Base-by-base conservation (phyloP, 139 green algal genomes). In the Chlorella sp. region DNA sequence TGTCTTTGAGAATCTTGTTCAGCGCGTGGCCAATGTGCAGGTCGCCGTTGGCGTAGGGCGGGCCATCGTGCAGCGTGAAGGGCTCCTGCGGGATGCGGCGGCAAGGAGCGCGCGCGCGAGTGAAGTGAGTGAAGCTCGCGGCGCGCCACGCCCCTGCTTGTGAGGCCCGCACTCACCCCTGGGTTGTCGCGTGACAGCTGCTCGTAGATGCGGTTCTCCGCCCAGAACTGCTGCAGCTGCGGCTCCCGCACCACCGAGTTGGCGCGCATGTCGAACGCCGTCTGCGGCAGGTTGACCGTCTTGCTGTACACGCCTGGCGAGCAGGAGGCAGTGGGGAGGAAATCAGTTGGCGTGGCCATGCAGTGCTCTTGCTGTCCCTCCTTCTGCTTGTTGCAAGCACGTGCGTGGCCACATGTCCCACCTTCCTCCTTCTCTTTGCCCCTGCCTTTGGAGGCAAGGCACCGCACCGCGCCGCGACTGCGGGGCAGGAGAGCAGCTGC, bases 1-100 rank as follows among this genome's bases (percentile, higher is more conserved):
- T 90, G 88, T 98, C 95, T 84, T 99, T 99, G 31, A 99, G 83
- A 62, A 98, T 91, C 73, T 99, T 99, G 89, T 99, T 99, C 35
- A 99, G 86, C 1, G 96, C 96, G 80, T 99, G 96, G 23, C 96
- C 95, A 59, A 97, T 97, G 90, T 99, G 95, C 36, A 98, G 87
- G 82, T 98, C 92, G 31, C 96, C 96, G 85, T 99, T 99, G 62
- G 96, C 96, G 70, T 99, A 99, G 2, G 96, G 96, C 11, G 96
- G 96, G 5, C 96, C 96, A 82, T 99, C 96, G 77, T 99, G 96
- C 60, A 99, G 89, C 29, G 91, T 98, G 87, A 95, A 99, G 0
- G 77, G 41, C 27, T 88, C 87, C 90, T 94, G 76, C 55, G 74
- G n/a, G 11, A 36, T 2, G 19, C 12, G 38, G 56, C 46, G 33